phyloP scores from a whole-genome alignment of 345 rosid genomes.

The Eucalyptus globulus region DNA sequence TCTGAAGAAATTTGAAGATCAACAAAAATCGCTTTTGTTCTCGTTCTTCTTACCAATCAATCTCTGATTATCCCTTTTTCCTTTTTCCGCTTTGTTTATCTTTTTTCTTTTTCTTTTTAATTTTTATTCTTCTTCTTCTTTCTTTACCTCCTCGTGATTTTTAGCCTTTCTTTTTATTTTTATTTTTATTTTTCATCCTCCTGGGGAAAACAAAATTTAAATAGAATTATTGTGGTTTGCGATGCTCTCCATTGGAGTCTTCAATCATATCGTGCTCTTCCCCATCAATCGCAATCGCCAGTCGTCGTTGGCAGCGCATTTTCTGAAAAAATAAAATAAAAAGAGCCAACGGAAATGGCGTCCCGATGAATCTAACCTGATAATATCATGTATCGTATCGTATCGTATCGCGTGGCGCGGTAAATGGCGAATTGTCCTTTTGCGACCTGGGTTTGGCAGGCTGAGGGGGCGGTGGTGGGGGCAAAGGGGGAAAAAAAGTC shows the following conservation, averaged over 20 bases:
- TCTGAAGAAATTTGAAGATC: neutral
- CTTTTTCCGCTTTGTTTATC: neutral
- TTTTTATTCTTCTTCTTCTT: neutral
- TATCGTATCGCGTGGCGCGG: neutral
- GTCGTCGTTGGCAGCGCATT: neutral
- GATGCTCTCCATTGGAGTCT: neutral
- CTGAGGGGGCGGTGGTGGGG: neutral
- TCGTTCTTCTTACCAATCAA: constrained; percentile 2
- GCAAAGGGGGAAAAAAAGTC: neutral
- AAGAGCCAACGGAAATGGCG: neutral
- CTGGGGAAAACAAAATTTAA: constrained; percentile 12
- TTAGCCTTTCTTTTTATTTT: neutral
- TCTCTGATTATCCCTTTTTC: constrained; percentile 2
- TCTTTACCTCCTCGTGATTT: neutral
- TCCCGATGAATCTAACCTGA: neutral
- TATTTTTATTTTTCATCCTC: neutral
- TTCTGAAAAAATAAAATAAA: neutral
- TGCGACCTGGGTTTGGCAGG: neutral
- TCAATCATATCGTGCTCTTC: neutral
- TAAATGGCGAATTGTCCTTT: neutral
- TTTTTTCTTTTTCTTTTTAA: neutral
- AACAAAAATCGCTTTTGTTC: neutral
- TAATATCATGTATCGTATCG: neutral
- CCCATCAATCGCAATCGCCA: neutral
- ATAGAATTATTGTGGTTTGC: constrained; percentile 6